These are phyloP conservation scores for Chionographis japonica DNA, from an alignment of 106 monocot species.

Conservation along the genomic window DNA sequence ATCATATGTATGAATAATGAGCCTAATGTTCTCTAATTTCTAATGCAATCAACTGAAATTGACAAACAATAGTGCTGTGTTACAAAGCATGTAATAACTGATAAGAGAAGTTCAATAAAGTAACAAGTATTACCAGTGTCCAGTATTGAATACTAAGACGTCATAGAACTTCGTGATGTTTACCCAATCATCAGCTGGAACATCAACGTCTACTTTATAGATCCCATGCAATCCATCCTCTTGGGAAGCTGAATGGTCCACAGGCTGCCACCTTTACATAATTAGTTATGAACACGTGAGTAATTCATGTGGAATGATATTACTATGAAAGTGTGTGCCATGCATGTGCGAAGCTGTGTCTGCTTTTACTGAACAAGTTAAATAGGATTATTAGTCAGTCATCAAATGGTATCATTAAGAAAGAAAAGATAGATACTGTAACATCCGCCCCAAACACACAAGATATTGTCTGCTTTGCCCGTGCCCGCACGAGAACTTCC, in stretches of 20 bases:
- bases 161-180: constrained; percentile 86
- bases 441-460: no score
- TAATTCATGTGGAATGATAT: background rate
- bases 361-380: no score
- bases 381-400: no score
- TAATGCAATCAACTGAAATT: no score
- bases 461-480: no score
- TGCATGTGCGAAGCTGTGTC: no score
- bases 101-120: background rate
- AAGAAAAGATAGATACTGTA: no score
- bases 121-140: constrained; percentile 68
- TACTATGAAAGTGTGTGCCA: no score
- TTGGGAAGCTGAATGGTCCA: constrained; percentile 20
- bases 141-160: constrained; percentile 88
- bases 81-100: background rate
- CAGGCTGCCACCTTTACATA: constrained; percentile 85
- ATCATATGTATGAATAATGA: no score
- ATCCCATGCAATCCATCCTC: constrained; percentile 52
- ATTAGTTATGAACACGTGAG: constrained; percentile 50
- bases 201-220: constrained; percentile 83
- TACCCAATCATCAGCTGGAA: constrained; percentile 88
- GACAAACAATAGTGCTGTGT: background rate
- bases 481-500: no score
- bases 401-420: no score
- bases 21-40: no score